phyloP scores from a whole-genome alignment of 768 basidiomycete genomes.

The Udeniomyces megalosporus region DNA sequence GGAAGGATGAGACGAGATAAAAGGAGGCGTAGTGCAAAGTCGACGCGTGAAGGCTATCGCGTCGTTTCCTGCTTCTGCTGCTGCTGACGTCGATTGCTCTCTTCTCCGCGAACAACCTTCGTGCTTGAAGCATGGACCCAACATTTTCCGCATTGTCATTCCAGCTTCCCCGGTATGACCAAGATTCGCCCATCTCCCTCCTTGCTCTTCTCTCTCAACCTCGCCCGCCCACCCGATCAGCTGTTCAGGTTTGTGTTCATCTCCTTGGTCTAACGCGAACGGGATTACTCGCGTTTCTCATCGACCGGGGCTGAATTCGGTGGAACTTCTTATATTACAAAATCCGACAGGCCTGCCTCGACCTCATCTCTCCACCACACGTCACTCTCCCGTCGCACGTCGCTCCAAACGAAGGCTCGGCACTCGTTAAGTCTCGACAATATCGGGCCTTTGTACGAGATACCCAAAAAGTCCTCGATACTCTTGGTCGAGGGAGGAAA shows the following conservation, averaged over 20 bases:
- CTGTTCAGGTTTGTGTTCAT: too few relatives aligned
- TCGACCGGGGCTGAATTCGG: background rate
- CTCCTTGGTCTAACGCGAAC: background rate
- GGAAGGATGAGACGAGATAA: too few relatives aligned
- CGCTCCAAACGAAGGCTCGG: background rate
- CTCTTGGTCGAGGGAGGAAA: background rate
- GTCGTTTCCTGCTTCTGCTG: too few relatives aligned
- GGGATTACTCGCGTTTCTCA: too few relatives aligned
- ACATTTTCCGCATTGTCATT: too few relatives aligned
- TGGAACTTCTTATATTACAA: background rate
- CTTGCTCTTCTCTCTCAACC: background rate
- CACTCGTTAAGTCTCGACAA: background rate
- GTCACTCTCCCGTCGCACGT: background rate
- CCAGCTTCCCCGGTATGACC: background rate
- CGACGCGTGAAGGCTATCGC: too few relatives aligned
- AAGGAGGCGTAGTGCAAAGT: too few relatives aligned
- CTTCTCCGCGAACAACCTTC: too few relatives aligned
- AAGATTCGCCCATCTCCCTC: background rate
- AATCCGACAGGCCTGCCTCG: background rate
- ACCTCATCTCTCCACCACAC: background rate
- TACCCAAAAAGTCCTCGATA: background rate
- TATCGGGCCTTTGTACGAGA: background rate
- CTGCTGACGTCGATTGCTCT: too few relatives aligned
- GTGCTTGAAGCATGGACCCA: too few relatives aligned
- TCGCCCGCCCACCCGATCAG: background rate